Evolutionary conservation across 805 yeast species (phyloP), one percentile per base, ranked within the genome.

Genomic region (Huiozyma sinensis): DNA sequence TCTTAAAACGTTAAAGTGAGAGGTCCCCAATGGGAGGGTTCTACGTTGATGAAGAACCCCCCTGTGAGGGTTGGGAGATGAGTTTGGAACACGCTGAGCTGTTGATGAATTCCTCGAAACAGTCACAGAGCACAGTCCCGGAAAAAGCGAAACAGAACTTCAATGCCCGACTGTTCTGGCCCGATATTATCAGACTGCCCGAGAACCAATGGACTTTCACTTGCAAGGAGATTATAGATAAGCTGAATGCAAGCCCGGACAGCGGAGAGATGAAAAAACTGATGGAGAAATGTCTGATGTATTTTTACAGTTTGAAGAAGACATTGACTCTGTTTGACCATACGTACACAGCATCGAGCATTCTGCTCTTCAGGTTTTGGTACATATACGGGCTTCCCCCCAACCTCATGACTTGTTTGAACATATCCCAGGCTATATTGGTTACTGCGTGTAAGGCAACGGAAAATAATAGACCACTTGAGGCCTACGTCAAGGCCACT

Each of bases 381-480:
- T 60, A 44, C 41, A 42, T 55, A 5, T 57, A 55, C 46, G 61
- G 57, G 6, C 43, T 63, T 28, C 64, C 65, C 28, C 45, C 50
- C 6, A 50, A 50, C n/a, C 34, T 56, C 5, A 47, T 55, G 3
- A 61, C 60, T 9, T 60, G 66, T 38, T 55, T 60, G 12, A 59
- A 58, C 41, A 45, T 63, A 8, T 53, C 66, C 4, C 63, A 61
- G 43, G 60, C 63, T 1, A 53, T 62, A 13, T 39, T 63, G n/a
- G 65, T 62, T 7, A 63, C 66, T 3, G 63, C 66, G 3, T 62
- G 67, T 44, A 63, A 63, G 48, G 48, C 58, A 6, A 54, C 60
- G 50, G 67, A 63, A 46, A 63, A 63, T 39, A 63, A 62, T 47
- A 56, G 67, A 43, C 66, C 66, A 3, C 57, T 58, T 1, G 63